Evolutionary conservation across 2,329 filamentous ascomycete species (phyloP).

Genomic region (Lasiodiplodia theobromae): DNA sequence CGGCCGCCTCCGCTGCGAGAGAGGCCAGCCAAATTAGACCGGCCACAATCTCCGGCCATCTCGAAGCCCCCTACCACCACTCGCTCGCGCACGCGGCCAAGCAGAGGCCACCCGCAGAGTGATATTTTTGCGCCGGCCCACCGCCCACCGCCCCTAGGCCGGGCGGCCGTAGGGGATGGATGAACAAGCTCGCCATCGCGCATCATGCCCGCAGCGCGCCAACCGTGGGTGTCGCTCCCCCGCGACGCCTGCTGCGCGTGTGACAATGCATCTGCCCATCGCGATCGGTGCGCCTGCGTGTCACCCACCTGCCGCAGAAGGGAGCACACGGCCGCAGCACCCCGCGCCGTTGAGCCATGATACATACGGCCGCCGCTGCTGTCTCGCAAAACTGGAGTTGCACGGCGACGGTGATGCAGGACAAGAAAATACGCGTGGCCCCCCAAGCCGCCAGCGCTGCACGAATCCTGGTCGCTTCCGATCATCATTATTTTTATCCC

Average conservation of each 20-base stretch:
- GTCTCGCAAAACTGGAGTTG: constrained; percentile 27
- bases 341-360: constrained; percentile 4
- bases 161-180: constrained; percentile 12
- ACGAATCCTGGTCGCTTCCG: constrained; percentile 20
- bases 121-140: constrained; percentile 24
- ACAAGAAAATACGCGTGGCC: constrained; percentile 15
- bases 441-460: constrained; percentile 23
- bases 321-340: not conserved
- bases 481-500: constrained; percentile 27
- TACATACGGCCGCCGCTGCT: not conserved
- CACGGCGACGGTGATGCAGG: constrained; percentile 20
- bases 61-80: constrained; percentile 10
- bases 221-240: not conserved
- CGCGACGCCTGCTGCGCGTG: constrained; percentile 9
- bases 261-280: constrained; percentile 7
- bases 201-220: not conserved
- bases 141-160: constrained; percentile 14
- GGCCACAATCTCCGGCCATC: constrained; percentile 21
- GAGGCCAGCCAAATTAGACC: constrained; percentile 11
- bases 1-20: not conserved
- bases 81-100: not conserved
- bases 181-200: constrained; percentile 18
- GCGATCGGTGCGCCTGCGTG: not conserved
- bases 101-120: constrained; percentile 11
- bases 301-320: not conserved